Base-by-base conservation (phyloP, 208 protist species). In the Acanthamoeba triangularis region DNA sequence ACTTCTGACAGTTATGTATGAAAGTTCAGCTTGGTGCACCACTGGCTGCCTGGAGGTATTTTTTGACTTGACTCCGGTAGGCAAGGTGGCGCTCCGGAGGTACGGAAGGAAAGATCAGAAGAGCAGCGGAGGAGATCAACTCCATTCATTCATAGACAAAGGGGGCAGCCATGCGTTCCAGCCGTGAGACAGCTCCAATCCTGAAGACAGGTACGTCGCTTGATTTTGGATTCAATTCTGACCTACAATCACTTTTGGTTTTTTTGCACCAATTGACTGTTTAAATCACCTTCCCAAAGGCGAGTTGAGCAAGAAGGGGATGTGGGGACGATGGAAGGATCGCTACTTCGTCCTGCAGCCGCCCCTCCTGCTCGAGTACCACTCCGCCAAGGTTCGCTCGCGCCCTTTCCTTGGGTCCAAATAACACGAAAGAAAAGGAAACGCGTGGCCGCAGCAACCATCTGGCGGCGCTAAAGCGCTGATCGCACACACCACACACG, bases 241-340 rank as follows among this genome's bases (percentile, higher is more conserved):
- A 11, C 16, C 23, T 65, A n/a, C n/a, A 65, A 23, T 65, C 59
- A 23, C 23, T 65, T n/a, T n/a, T n/a, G n/a, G n/a, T 65, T n/a
- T 14, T 65, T 65, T 10, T 65, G 1, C 0, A 65, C 25, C 0
- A 65, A 65, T n/a, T 65, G 23, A n/a, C n/a, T n/a, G n/a, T n/a
- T n/a, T n/a, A 59, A 59, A 59, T 59, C 54, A 59, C 54, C 3
- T 59, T 14, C 11, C 13, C 13, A 6, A 59, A 88, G 80, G 80
- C 16, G 49, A 88, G n/a, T 49, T 88, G 49, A 88, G 80, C 49
- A 88, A 88, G 80, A 88, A 88, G 49, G 80, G 80, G 5, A 88
- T 88, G 80, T 88, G 80, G 80, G 80, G 80, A 8, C 80, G 80
- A 6, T 88, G 80, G 80, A 88, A 88, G 49, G 80, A 88, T 10